Base-by-base conservation (phyloP, 805 yeast genomes). In the Starmerella vitae region DNA sequence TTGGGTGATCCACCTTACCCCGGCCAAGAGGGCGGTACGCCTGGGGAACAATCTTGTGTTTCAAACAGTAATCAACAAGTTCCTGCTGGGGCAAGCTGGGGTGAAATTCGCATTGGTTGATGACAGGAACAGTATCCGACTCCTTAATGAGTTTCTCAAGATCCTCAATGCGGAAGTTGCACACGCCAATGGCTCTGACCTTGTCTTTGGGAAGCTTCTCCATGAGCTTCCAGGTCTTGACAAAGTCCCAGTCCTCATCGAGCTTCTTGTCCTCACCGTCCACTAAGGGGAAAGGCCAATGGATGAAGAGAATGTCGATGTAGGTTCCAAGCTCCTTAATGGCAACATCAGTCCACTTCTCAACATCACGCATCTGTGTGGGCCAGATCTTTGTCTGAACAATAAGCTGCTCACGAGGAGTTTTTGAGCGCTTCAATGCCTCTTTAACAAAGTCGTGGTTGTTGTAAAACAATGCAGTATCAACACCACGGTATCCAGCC, bases 11-110 rank as follows among this genome's bases (percentile, higher is more conserved):
- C 42, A 70, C 65, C 37, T 74, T 66, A 15, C 62, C 54, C 2
- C 76, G 63, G 5, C 86, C 91, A 44, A 81, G 67, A 29, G 93
- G 91, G 22, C 83, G 74, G 59, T 79, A 82, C 6, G 88, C 91
- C 53, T 78, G 78, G 37, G 76, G 57, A 21, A 63, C 55, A 46
- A 77, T 74, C 40, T 66, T 71, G 39, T 78, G 61, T 19, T 59
- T 55, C 37, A 64, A 59, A 57, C 74, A 67, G 60, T 56, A 75
- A 22, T 70, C 68, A 32, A 69, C 56, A 45, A 81, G 63, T 43
- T 75, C 74, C 9, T 57, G 62, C 56, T 79, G 86, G 27, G 82
- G 82, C 39, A 76, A 65, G 46, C 67, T 66, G 36, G 85, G 85
- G 58, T 81, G 91, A 40, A 73, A 59, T 61, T 82, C 93, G 42